Base-by-base conservation (phyloP, 805 yeast genomes). In the Dipodascus geniculatus region DNA sequence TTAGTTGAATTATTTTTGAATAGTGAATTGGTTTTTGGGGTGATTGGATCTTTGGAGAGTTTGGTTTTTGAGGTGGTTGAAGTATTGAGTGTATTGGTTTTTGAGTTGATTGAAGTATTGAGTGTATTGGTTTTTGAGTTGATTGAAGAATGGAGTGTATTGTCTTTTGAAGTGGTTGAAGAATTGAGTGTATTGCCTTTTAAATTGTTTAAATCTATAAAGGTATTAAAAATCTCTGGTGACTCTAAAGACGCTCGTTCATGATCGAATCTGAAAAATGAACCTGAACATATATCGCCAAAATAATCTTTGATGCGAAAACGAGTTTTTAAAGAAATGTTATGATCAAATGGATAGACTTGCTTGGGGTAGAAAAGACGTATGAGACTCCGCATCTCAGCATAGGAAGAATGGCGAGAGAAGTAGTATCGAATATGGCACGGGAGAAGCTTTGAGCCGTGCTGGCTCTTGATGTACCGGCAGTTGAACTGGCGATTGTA, bases 331-430 rank as follows among this genome's bases (percentile, higher is more conserved):
- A 48, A 23, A 17, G 50, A 53, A 3, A 24, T 19, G 11, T 53
- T 53, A 23, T 53, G 50, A 48, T 51, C 51, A 48, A 56, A 56
- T 1, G 62, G 61, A 51, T 58, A 58, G 16, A 60, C 61, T 3
- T 52, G 47, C 42, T 47, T 51, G 1, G 61, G 61, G 2, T 55
- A 48, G 50, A 67, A 62, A 38, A 58, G 14, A 2, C 49, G 48
- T 2, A 59, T 42, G 3, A 67, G 57, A 6, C 51, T 50, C 20
- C 51, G 3, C 9, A 66, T 51, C 48, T 66, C 70, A 0, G 58
- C 56, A 42, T 54, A 56, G 0, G 70, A 67, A 2, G 70, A 63
- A 50, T 67, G 71, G 8, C 70, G 53, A 2, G 69, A 66, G 51
- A 64, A 67, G 31, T 55, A 51, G 53, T 60, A 62, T 51, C 57